These are phyloP conservation scores for Multifurca ochricompacta DNA, from an alignment of 768 basidiomycete species.

Conservation along the genomic window DNA sequence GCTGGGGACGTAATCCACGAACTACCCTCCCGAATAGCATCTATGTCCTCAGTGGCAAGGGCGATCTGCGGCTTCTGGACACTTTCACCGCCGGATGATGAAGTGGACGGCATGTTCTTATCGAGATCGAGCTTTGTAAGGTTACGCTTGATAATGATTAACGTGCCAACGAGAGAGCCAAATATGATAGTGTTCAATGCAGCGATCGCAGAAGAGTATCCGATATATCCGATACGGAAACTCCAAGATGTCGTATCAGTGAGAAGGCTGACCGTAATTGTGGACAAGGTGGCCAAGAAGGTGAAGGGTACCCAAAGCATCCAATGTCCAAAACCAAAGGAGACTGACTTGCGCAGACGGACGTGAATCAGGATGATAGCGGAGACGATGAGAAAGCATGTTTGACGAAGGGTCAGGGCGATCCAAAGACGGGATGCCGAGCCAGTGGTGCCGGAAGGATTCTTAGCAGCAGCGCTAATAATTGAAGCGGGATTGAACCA, in stretches of 20 bases:
- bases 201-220: constrained; percentile 48
- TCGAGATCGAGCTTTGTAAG: constrained; percentile 47
- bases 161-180: constrained; percentile 52
- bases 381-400: constrained; percentile 55
- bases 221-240: constrained; percentile 53
- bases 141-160: constrained; percentile 59
- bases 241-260: constrained; percentile 44
- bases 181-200: constrained; percentile 46
- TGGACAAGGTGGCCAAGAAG: constrained; percentile 47
- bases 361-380: constrained; percentile 60
- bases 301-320: constrained; percentile 63
- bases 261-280: constrained; percentile 49
- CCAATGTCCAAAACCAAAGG: constrained; percentile 65
- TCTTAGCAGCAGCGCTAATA: constrained; percentile 23
- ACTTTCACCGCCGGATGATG: constrained; percentile 49
- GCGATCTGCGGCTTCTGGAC: constrained; percentile 53
- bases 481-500: constrained; percentile 38
- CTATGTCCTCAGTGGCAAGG: constrained; percentile 64
- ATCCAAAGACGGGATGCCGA: constrained; percentile 64
- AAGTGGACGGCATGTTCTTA: constrained; percentile 34
- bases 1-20: constrained; percentile 76
- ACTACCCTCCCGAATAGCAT: constrained; percentile 63
- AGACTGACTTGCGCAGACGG: constrained; percentile 59
- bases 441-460: constrained; percentile 41
- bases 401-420: constrained; percentile 56